Evolutionary conservation across 202 grass and related monocot genomes (phyloP).

Genomic region (Alloteropsis angusta): DNA sequence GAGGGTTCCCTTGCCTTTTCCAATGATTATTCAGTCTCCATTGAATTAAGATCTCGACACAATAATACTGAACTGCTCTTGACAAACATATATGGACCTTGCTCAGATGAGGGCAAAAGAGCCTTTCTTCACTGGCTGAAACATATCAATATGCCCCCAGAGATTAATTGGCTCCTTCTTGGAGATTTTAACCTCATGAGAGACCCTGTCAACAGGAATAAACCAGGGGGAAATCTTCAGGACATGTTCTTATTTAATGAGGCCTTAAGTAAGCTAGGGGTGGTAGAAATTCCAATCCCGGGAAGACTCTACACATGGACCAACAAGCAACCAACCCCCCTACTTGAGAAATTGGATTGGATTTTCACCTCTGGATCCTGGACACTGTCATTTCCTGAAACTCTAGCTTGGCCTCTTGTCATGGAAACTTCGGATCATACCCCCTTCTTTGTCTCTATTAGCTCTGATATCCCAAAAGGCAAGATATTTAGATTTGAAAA

Average conservation of each 20-base stretch:
- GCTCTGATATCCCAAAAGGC: too few relatives aligned
- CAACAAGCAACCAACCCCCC: too few relatives aligned
- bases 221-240: too few relatives aligned
- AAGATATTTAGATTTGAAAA: too few relatives aligned
- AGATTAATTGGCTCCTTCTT: neutral
- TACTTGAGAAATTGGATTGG: too few relatives aligned
- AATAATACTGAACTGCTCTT: neutral
- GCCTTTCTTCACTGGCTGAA: neutral
- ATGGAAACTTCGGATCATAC: too few relatives aligned
- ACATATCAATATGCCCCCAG: neutral
- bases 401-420: too few relatives aligned
- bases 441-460: too few relatives aligned
- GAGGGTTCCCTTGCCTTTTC: rapidly evolving
- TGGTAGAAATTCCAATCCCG: neutral
- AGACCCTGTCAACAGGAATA: neutral
- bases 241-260: neutral
- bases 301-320: neutral
- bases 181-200: neutral
- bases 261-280: too few relatives aligned
- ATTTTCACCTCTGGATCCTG: too few relatives aligned
- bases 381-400: too few relatives aligned
- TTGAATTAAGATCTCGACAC: neutral
- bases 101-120: neutral
- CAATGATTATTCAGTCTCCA: neutral
- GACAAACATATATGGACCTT: neutral